Conservation (phyloP, 2,329 filamentous ascomycete genomes). For the Fusarium subglutinans region DNA sequence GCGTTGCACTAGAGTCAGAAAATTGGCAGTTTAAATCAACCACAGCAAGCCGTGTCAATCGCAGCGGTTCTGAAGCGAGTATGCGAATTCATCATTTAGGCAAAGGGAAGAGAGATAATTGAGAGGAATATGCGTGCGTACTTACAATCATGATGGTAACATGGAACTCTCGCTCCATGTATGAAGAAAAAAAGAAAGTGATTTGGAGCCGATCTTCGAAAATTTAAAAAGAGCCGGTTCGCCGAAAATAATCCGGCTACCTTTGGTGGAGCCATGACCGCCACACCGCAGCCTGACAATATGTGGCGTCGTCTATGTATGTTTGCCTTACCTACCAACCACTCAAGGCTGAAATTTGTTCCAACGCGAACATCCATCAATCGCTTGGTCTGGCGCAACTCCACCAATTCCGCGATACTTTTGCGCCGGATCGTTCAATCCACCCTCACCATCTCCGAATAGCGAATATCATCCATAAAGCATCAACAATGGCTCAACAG, state of each 20-base stretch:
- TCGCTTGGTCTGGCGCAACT: constrained; percentile 38
- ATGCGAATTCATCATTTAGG: constrained; percentile 55
- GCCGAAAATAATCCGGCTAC: constrained; percentile 37
- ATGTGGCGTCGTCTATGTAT: constrained; percentile 2
- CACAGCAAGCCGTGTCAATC: constrained; percentile 58
- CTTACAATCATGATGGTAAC: constrained; percentile 53
- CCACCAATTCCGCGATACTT: constrained; percentile 38
- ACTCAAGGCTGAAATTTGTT: constrained; percentile 49
- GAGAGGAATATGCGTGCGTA: constrained; percentile 12
- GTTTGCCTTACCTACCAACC: constrained; percentile 38
- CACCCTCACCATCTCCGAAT: constrained; percentile 20
- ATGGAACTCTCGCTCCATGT: constrained; percentile 46
- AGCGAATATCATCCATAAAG: neutral
- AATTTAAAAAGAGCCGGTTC: constrained; percentile 29
- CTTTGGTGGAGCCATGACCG: neutral
- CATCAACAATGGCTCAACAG: constrained; percentile 62
- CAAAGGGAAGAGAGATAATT: neutral
- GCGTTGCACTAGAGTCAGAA: constrained; percentile 46
- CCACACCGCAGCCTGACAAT: constrained; percentile 27
- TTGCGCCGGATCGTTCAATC: constrained; percentile 43
- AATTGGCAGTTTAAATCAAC: constrained; percentile 54
- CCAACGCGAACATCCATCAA: constrained; percentile 41
- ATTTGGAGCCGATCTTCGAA: constrained; percentile 13
- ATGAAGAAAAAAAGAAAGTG: constrained; percentile 26
- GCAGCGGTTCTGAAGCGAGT: constrained; percentile 61